A percentile compares a stretch with the other conserved stretches of the same genome.
These are phyloP conservation scores for Castanea mollissima DNA, from an alignment of 306 rosid species.

Conservation along the genomic window DNA sequence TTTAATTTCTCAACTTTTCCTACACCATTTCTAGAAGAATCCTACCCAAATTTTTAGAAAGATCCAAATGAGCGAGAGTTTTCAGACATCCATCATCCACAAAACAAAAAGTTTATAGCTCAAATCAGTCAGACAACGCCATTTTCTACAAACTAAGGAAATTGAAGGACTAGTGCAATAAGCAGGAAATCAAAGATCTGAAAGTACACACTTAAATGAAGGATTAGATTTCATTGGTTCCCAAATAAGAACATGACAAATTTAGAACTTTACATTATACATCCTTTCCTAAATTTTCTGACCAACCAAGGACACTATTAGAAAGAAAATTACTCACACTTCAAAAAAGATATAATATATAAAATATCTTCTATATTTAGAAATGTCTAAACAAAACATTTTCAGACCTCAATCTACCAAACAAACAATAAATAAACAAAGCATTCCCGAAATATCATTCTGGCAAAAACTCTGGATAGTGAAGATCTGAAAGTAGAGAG, in stretches of 20 bases:
- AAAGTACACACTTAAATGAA: not conserved
- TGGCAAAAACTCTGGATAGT: conserved; percentile 2
- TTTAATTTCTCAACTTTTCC: too few relatives aligned
- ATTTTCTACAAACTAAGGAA: not conserved
- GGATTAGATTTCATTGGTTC: not conserved
- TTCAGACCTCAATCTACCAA: conserved; percentile 4
- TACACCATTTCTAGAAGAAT: too few relatives aligned
- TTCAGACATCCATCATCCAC: not conserved
- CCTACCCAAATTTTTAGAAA: too few relatives aligned
- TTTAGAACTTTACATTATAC: not conserved
- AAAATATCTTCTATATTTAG: conserved; percentile 1
- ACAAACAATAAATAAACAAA: not conserved
- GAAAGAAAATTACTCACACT: not conserved
- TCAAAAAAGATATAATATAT: not conserved
- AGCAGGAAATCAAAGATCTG: not conserved
- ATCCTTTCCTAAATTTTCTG: not conserved
- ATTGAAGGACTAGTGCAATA: not conserved
- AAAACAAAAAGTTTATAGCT: not conserved
- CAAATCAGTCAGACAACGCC: not conserved
- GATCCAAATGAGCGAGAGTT: conserved; percentile 3
- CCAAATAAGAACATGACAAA: not conserved
- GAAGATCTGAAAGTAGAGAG: conserved; percentile 47
- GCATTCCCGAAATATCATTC: not conserved
- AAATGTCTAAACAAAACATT: conserved; percentile 6
- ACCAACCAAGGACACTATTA: not conserved